A percentile compares a stretch with the other conserved stretches of the same genome.
Conservation (phyloP, 495 filamentous ascomycete genomes). For the Cairneyella variabilis region DNA sequence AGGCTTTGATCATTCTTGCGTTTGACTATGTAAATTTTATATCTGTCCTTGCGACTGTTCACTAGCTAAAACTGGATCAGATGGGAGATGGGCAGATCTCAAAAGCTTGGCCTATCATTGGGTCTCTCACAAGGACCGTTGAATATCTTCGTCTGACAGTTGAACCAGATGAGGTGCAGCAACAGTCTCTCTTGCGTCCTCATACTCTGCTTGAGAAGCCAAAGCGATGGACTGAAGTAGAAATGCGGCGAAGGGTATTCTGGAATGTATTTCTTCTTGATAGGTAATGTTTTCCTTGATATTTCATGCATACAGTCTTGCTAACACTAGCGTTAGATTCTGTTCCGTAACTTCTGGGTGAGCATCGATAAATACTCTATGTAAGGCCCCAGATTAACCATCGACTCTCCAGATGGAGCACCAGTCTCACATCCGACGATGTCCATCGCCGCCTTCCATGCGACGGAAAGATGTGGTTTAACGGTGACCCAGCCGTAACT, state of each 20-base stretch:
- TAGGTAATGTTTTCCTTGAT: constrained; percentile 31
- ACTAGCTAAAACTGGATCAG: constrained; percentile 8
- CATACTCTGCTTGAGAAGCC: constrained; percentile 22
- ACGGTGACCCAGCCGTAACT: constrained; percentile 30
- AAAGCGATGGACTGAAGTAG: constrained; percentile 33
- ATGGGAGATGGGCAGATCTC: constrained; percentile 28
- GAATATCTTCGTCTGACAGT: constrained; percentile 36
- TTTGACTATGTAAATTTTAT: constrained; percentile 18
- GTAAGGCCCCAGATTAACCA: background rate
- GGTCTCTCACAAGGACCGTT: constrained; percentile 35
- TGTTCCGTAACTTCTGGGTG: constrained; percentile 8
- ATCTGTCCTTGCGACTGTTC: background rate
- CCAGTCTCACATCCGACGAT: constrained; percentile 36
- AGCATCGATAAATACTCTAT: background rate
- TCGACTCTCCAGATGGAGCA: constrained; percentile 32
- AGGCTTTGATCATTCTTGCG: constrained; percentile 34
- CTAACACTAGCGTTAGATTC: constrained; percentile 6
- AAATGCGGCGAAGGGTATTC: constrained; percentile 36
- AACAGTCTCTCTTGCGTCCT: constrained; percentile 23
- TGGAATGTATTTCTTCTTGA: constrained; percentile 41
- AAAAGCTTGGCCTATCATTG: constrained; percentile 34
- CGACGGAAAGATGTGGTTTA: constrained; percentile 33
- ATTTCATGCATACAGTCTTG: constrained; percentile 8
- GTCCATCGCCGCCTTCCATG: constrained; percentile 38
- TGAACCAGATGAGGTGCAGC: constrained; percentile 27